Conservation (phyloP, 2,329 filamentous ascomycete genomes). For the Colletotrichum sansevieriae region DNA sequence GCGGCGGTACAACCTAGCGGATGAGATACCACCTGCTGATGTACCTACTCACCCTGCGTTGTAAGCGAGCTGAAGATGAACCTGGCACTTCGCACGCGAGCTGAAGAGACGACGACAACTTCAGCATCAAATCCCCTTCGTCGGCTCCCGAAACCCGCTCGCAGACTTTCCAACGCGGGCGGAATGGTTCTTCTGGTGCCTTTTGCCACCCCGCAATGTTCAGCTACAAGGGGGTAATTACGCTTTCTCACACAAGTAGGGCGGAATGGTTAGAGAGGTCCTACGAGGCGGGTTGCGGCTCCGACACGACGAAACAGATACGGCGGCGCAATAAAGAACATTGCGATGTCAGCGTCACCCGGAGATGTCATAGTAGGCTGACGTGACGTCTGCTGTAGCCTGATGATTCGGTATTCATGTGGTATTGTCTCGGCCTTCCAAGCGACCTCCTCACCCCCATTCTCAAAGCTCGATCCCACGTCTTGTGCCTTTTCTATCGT, state of each 20-base stretch:
- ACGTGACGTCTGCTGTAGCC: conserved; percentile 17
- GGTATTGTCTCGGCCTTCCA: neutral
- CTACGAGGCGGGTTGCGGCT: neutral
- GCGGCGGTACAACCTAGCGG: neutral
- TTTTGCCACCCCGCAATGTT: too few relatives aligned
- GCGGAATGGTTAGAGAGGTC: too few relatives aligned
- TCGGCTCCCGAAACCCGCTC: too few relatives aligned
- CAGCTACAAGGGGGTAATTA: too few relatives aligned
- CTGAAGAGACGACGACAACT: conserved; percentile 2
- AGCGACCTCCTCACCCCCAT: neutral
- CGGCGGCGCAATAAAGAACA: too few relatives aligned
- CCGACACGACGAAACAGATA: neutral
- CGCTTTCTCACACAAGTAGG: too few relatives aligned
- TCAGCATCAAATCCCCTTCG: too few relatives aligned
- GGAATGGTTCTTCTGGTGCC: too few relatives aligned
- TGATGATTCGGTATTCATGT: neutral
- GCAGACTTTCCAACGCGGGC: neutral
- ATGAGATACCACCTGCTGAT: too few relatives aligned
- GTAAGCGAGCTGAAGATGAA: neutral
- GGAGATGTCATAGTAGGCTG: conserved; percentile 20
- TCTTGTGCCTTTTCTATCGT: neutral
- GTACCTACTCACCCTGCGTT: neutral
- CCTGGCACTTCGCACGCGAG: conserved; percentile 5
- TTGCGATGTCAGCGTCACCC: neutral
- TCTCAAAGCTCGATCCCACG: neutral